phyloP scores from a whole-genome alignment of 805 yeast genomes.

The Lipomyces yamadae region DNA sequence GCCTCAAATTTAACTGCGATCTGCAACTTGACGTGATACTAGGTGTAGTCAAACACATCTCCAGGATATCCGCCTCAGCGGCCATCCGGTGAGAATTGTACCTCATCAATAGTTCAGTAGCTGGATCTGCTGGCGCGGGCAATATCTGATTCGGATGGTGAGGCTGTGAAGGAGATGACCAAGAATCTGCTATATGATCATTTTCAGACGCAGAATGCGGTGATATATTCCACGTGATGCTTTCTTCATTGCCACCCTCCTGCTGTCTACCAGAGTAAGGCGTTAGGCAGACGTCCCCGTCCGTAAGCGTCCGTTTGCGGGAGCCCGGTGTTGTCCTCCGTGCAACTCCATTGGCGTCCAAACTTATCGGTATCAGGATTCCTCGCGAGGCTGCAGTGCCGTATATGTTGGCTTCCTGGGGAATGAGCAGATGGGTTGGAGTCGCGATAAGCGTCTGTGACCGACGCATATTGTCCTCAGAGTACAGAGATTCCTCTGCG shows the following conservation, averaged over 20 bases:
- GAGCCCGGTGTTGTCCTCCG: neutral
- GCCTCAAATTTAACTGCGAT: neutral
- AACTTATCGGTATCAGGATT: neutral
- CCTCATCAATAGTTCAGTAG: slow-evolving; percentile 24
- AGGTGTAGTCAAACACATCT: neutral
- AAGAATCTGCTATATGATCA: slow-evolving; percentile 10
- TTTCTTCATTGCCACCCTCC: slow-evolving; percentile 11
- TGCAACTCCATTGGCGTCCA: neutral
- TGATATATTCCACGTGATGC: slow-evolving; percentile 23
- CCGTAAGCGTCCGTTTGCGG: neutral
- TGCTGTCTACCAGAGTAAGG: neutral
- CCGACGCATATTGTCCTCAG: neutral
- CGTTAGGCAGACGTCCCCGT: neutral
- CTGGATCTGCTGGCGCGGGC: slow-evolving; percentile 27
- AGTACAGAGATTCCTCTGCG: neutral
- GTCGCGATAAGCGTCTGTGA: neutral
- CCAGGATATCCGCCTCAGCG: neutral
- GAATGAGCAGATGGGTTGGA: neutral
- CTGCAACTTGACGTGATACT: neutral
- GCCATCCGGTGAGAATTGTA: slow-evolving; percentile 19
- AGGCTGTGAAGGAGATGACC: slow-evolving; percentile 7
- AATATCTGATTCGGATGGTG: neutral
- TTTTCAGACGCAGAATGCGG: slow-evolving; percentile 29
- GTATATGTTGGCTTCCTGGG: neutral
- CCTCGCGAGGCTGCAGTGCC: neutral